Percentiles rank a stretch among this genome's conserved stretches.
phyloP scores from a whole-genome alignment of 352 stramenopile genomes.

The Pythium phragmiticola region DNA sequence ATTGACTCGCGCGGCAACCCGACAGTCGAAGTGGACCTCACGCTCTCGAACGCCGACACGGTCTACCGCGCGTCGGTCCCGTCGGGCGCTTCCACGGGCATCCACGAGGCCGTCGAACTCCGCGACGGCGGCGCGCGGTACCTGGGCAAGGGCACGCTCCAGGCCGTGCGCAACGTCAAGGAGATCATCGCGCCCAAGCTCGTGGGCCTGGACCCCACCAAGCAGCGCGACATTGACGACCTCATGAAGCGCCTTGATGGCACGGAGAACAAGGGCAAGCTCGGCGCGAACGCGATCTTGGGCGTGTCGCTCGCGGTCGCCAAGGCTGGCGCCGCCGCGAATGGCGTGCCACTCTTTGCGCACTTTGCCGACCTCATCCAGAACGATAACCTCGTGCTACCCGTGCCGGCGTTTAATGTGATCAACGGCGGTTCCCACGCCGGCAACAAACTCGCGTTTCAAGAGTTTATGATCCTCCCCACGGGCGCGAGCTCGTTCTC shows the following conservation, averaged over 20 bases:
- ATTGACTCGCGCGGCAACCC: constrained; percentile 98
- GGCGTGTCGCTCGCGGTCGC: constrained; percentile 96
- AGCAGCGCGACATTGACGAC: constrained; percentile 95
- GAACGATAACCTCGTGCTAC: constrained; percentile 93
- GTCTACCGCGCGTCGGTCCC: constrained; percentile 95
- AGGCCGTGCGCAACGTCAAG: constrained; percentile 99
- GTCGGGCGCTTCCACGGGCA: constrained; percentile 94
- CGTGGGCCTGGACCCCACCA: constrained; percentile 94
- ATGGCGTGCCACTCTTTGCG: constrained; percentile 95
- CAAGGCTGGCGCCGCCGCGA: constrained; percentile 95
- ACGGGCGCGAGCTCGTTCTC: constrained; percentile 88
- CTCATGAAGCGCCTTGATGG: constrained; percentile 96
- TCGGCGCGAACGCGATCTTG: constrained; percentile 99
- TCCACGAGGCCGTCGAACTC: constrained; percentile 97
- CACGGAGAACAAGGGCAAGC: constrained; percentile 98
- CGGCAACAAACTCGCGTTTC: constrained; percentile 98
- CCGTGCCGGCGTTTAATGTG: constrained; percentile 99
- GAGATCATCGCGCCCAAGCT: constrained; percentile 94
- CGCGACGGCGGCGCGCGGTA: constrained; percentile 96
- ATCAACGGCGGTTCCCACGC: constrained; percentile 99
- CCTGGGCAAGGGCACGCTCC: constrained; percentile 97
- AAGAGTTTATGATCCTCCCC: constrained; percentile 99
- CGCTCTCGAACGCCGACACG: constrained; percentile 74
- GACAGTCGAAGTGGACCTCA: constrained; percentile 97
- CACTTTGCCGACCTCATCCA: constrained; percentile 98